Evolutionary conservation across 345 rosid genomes (phyloP), one percentile per base, ranked within the genome.

Genomic region (Camelina neglecta): DNA sequence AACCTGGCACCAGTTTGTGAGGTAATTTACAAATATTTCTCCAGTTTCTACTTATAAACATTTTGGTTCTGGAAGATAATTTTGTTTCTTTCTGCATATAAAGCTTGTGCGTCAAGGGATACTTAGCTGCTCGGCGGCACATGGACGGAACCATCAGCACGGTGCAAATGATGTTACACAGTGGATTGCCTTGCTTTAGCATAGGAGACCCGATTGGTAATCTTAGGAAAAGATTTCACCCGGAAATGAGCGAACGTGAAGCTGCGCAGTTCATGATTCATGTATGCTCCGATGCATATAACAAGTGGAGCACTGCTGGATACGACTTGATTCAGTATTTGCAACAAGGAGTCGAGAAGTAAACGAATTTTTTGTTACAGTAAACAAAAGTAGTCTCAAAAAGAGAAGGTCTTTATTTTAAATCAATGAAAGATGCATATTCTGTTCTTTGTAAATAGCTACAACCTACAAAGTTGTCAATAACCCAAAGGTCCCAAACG

Each of bases 121-220:
- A 90, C 81, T 86, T 89, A 4, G 90, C 96, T 11, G 94, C 97
- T 26, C 87, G 98, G 0, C 85, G 98, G 24, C 79, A 89, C 79
- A 95, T 90, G 97, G 93, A 92, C 16, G 99, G 96, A 36, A 93
- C 90, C 72, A 88, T 90, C 79, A 88, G 83, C 69, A 92, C 91
- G 0, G 99, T 90, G 59, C 29, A 75, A 79, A 75, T 95, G 74
- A 95, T 95, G 99, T 82, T 90, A n/a, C 94, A 95, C 79, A 92
- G 99, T 21, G 98, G 99, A 48, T 81, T 92, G 47, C 99, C 98
- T 4, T 95, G 98, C 85, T 92, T 95, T 75, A 92, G 99, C 79
- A 74, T 96, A 79, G 97, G 99, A 3, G 98, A 95, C 59, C 97
- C 98, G 33, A 95, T 95, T 1, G 94, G 92, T 42, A 95, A 95